Base-by-base conservation (phyloP, 345 rosid species). In the Eucalyptus leucophloia region DNA sequence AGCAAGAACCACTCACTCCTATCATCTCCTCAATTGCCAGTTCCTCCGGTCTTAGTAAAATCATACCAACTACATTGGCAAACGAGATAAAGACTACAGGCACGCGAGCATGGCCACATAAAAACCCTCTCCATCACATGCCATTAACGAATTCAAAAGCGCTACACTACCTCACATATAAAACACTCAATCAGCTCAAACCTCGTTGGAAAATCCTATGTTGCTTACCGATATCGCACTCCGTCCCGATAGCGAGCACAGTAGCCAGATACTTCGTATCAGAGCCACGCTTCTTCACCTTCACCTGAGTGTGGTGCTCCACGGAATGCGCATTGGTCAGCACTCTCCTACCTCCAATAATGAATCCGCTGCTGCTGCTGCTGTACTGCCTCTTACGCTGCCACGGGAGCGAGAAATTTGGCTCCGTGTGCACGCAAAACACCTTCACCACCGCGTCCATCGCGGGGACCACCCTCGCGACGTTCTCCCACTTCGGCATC, bases 361-460 rank as follows among this genome's bases (percentile, higher is more conserved):
- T 93, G 90, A 97, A 97, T 47, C 99, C 99, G 85, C 99, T 96
- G 49, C 98, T 96, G 89, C 96, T 96, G 28, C 99, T 95, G 88
- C 98, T 96, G 83, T 96, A 97, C 93, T 97, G 99, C 45, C 98
- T 89, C 90, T 97, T 96, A 91, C 98, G 92, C 90, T 97, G 99
- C 99, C 99, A 97, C 7, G 99, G 96, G 12, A 96, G 92, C 16
- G 99, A 97, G 92, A 95, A 97, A 91, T 97, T 97, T 7, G 99
- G 99, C 89, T 96, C 98, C 15, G 99, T 95, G 54, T 96, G 99
- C 49, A 96, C 99, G 44, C 99, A 97, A 67, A 97, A 96, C 53
- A 97, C 98, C 90, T 97, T 97, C 65, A 97, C 99, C 15, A 96
- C 99, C 44, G 99, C 95, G 62, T 97, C 98, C 99, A 97, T 97